Conservation (phyloP, 805 yeast species). For the Kuraishia ogatae region DNA sequence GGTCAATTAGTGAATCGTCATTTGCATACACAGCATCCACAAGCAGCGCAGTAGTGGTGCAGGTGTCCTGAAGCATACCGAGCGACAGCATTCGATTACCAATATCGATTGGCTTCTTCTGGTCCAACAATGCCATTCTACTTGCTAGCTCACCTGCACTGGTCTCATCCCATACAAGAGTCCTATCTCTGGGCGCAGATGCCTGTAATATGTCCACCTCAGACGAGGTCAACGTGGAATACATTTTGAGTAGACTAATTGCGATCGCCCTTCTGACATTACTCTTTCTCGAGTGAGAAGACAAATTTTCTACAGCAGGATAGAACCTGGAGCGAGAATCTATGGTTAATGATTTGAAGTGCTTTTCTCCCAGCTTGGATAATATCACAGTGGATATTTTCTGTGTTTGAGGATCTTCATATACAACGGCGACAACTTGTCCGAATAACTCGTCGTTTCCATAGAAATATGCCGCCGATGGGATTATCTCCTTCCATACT, state of each 20-base stretch:
- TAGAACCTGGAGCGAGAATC: conserved; percentile 57
- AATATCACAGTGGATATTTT: conserved; percentile 46
- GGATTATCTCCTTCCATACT: background rate
- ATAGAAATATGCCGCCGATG: conserved; percentile 39
- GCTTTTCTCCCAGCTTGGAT: conserved; percentile 59
- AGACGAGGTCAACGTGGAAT: conserved; percentile 40
- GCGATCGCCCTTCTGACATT: conserved; percentile 73
- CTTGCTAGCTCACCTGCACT: conserved; percentile 77
- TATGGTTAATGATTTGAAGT: conserved; percentile 49
- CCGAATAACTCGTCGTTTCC: conserved; percentile 42
- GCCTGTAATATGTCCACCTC: conserved; percentile 6
- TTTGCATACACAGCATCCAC: conserved; percentile 69
- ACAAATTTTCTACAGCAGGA: conserved; percentile 70
- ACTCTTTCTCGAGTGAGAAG: conserved; percentile 36
- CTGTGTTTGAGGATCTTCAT: conserved; percentile 34
- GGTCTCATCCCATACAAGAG: conserved; percentile 65
- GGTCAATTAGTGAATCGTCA: conserved; percentile 37
- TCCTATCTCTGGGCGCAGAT: conserved; percentile 2
- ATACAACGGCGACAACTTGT: conserved; percentile 41
- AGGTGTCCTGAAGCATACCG: conserved; percentile 48
- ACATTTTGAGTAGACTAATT: conserved; percentile 60
- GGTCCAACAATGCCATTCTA: conserved; percentile 44
- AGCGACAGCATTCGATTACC: conserved; percentile 47
- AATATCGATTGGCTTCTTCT: conserved; percentile 43
- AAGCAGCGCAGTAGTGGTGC: conserved; percentile 36